Base-by-base conservation (phyloP, 164 flowering plant species). In the Kalanchoe fedtschenkoi region DNA sequence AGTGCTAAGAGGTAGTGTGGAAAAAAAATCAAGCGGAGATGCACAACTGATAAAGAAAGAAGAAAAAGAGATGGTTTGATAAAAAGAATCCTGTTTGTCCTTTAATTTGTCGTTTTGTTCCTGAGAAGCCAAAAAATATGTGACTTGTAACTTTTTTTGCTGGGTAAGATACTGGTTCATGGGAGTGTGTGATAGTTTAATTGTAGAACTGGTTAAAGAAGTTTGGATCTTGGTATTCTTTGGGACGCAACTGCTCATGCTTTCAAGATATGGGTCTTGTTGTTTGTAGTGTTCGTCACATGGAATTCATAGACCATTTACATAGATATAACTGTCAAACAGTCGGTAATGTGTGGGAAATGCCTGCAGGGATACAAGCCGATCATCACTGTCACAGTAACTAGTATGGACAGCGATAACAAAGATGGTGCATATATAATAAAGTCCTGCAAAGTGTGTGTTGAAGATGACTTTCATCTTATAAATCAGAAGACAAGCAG, bases 221-320 rank as follows among this genome's bases (percentile, higher is more conserved):
- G 70, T 74, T 77, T 71, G 74, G 79, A 73, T 80, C 80, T 83
- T 86, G 89, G 91, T 66, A 85, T 64, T 67, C 73, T 69, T 71
- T 75, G 83, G 77, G 77, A 57, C 63, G 57, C 54, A 70, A 68
- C 24, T 63, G 70, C 41, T 5, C 34, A 9, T 42, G 71, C 56
- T 26, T 70, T 66, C 43, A 69, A 73, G 65, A 75, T 71, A 78
- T 63, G 70, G n/a, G 30, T 26, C 56, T 60, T 55, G 34, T 51
- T 70, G 74, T 46, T 74, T 88, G 89, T 70, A 69, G 75, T 57
- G 79, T 74, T 55, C 85, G 97, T 65, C 65, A 66, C 56, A 39
- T 57, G 19, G 72, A 65, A 7, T 62, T 75, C 34, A 38, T 67
- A 0, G 79, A 69, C 38, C 63, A 65, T 38, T 70, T 69, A 47